phyloP scores from a whole-genome alignment of 768 basidiomycete genomes.

The Lanmaoa pseudosensibilis region DNA sequence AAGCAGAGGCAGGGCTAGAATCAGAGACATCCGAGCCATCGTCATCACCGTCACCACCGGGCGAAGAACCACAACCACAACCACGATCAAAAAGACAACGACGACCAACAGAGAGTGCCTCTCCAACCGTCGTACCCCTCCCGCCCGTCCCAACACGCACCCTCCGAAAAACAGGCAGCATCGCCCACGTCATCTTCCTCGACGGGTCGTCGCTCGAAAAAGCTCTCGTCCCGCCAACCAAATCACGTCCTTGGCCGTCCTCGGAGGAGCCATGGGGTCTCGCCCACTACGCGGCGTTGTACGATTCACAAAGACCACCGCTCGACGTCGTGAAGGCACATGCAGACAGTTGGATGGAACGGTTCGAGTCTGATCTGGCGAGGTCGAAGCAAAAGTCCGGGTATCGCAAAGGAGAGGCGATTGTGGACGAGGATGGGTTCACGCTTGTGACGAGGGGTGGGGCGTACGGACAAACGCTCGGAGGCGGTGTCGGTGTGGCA shows the following conservation, averaged over 20 bases:
- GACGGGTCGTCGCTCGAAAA: slow-evolving; percentile 71
- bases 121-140: slow-evolving; percentile 60
- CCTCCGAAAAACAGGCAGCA: slow-evolving; percentile 59
- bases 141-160: slow-evolving; percentile 54
- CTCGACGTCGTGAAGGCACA: slow-evolving; percentile 73
- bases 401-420: slow-evolving; percentile 80
- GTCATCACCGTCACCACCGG: background rate
- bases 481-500: slow-evolving; percentile 71
- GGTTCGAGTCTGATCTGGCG: slow-evolving; percentile 64
- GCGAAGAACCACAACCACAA: slow-evolving; percentile 10
- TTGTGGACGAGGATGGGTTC: slow-evolving; percentile 94
- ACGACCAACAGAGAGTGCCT: slow-evolving; percentile 21
- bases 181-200: slow-evolving; percentile 72
- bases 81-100: slow-evolving; percentile 36
- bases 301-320: slow-evolving; percentile 71
- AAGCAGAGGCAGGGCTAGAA: slow-evolving; percentile 28
- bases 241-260: slow-evolving; percentile 66
- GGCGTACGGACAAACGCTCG: slow-evolving; percentile 83
- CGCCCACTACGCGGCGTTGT: slow-evolving; percentile 64
- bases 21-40: background rate
- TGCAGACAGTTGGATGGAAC: slow-evolving; percentile 74
- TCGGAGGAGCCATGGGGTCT: slow-evolving; percentile 65
- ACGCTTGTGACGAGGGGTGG: slow-evolving; percentile 93
- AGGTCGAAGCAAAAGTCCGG: slow-evolving; percentile 60
- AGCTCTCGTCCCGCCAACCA: slow-evolving; percentile 52